These are phyloP conservation scores for Fusarium sp. DNA, from an alignment of 2,329 filamentous ascomycete species.

Conservation along the genomic window DNA sequence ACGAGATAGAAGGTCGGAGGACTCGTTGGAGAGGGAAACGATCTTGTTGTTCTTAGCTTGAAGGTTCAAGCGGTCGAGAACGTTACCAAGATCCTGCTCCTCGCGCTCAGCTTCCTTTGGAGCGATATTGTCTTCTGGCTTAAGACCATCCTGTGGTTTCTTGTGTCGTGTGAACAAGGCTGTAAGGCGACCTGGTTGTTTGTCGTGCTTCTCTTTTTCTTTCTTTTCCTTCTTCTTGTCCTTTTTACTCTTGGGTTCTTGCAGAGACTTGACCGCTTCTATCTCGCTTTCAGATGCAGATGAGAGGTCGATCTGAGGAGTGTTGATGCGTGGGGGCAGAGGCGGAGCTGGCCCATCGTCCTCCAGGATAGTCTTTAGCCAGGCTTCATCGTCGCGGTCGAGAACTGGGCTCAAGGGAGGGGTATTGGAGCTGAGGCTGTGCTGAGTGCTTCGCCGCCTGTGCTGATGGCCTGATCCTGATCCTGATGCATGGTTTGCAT, in stretches of 20 bases:
- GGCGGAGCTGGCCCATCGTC: conserved; percentile 61
- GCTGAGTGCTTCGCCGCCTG: conserved; percentile 31
- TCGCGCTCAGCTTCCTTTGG: conserved; percentile 60
- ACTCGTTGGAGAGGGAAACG: conserved; percentile 86
- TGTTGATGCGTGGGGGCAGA: conserved; percentile 64
- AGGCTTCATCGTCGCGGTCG: conserved; percentile 66
- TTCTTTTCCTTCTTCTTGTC: conserved; percentile 47
- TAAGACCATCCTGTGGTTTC: conserved; percentile 53
- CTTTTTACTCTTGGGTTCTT: conserved; percentile 48
- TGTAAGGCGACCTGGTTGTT: conserved; percentile 51
- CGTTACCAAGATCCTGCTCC: conserved; percentile 77
- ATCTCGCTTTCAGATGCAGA: conserved; percentile 34
- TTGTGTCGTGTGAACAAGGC: conserved; percentile 52
- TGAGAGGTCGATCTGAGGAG: conserved; percentile 58
- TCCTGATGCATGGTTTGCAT: conserved; percentile 17
- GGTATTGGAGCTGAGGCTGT: conserved; percentile 44
- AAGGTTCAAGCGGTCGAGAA: conserved; percentile 87
- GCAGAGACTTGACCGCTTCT: conserved; percentile 45
- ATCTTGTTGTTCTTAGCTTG: conserved; percentile 86
- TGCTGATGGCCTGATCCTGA: conserved; percentile 3
- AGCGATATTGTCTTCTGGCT: conserved; percentile 54
- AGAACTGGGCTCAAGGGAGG: conserved; percentile 58
- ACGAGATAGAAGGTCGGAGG: conserved; percentile 80
- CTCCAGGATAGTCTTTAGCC: conserved; percentile 65
- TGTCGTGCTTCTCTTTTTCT: conserved; percentile 49